phyloP scores from a whole-genome alignment of 1,139 yeast species.

The Magnusiomyces paraingens region DNA sequence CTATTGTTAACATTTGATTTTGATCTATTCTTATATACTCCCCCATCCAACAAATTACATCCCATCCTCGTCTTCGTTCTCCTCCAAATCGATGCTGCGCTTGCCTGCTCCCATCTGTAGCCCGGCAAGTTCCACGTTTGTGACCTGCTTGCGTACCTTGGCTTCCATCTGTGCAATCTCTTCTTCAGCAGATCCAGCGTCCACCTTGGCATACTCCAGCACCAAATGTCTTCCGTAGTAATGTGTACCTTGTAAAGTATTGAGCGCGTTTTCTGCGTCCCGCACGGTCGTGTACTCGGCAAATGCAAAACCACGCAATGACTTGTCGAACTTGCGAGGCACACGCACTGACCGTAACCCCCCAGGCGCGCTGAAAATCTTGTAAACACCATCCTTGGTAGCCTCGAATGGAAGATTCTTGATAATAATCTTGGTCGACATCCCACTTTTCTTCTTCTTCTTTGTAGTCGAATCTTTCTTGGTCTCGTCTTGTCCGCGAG shows the following conservation, averaged over 20 bases:
- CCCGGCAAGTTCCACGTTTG: conserved; percentile 66
- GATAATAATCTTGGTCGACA: conserved; percentile 71
- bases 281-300: conserved; percentile 83
- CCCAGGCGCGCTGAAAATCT: conserved; percentile 89
- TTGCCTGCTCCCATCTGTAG: conserved; percentile 59
- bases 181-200: conserved; percentile 75
- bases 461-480: neutral
- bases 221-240: conserved; percentile 91
- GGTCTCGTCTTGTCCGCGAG: conserved; percentile 45
- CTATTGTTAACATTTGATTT: too few species aligned
- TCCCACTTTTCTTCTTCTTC: conserved; percentile 10
- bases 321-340: conserved; percentile 90
- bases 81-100: conserved; percentile 63
- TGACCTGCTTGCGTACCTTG: conserved; percentile 74
- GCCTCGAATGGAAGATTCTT: conserved; percentile 98
- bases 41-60: neutral
- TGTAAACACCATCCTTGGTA: conserved; percentile 82
- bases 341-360: conserved; percentile 90
- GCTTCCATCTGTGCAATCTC: conserved; percentile 86
- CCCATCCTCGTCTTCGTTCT: conserved; percentile 26
- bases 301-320: conserved; percentile 96
- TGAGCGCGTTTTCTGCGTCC: conserved; percentile 96
- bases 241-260: conserved; percentile 91
- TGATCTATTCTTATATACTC: too few species aligned
- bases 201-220: conserved; percentile 88